Evolutionary conservation across 2,329 filamentous ascomycete species (phyloP).

Genomic region (Aspergillus sp.): DNA sequence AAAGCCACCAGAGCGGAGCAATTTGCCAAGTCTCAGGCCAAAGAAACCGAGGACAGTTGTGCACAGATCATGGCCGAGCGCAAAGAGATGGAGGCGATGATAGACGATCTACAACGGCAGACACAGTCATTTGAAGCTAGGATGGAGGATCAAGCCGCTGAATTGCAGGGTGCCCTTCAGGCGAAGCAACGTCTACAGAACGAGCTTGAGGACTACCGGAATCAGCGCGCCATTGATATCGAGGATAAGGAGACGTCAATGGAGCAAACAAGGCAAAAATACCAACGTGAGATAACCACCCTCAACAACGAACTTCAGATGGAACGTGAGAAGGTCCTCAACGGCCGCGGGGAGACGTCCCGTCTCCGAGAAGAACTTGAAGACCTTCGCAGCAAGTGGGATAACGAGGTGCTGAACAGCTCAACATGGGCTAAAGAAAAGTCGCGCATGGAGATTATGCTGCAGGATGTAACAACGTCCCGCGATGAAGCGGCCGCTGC

Average conservation of each 20-base stretch:
- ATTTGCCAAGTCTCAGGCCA: constrained; percentile 85
- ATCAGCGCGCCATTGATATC: constrained; percentile 90
- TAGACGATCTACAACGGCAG: constrained; percentile 88
- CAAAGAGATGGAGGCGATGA: constrained; percentile 79
- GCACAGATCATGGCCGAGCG: constrained; percentile 88
- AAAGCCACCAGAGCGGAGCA: constrained; percentile 91
- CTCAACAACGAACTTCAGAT: constrained; percentile 90
- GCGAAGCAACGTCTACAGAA: constrained; percentile 93
- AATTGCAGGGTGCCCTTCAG: constrained; percentile 80
- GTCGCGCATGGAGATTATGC: constrained; percentile 80
- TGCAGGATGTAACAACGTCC: constrained; percentile 86
- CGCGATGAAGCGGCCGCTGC: constrained; percentile 89
- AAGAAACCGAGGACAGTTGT: constrained; percentile 87
- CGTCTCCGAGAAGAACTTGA: constrained; percentile 94
- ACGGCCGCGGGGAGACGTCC: constrained; percentile 79
- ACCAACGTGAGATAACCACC: constrained; percentile 86
- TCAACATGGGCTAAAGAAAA: constrained; percentile 99
- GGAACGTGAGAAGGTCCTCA: constrained; percentile 84
- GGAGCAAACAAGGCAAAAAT: constrained; percentile 97
- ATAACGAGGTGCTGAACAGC: constrained; percentile 95
- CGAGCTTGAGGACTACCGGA: constrained; percentile 95
- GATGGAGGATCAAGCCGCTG: constrained; percentile 86
- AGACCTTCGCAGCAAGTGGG: constrained; percentile 93
- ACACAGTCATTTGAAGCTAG: constrained; percentile 88
- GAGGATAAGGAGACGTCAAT: constrained; percentile 95